Percentiles rank a stretch among this genome's conserved stretches.
phyloP scores from a whole-genome alignment of 2,329 filamentous ascomycete species.

The Beauveria bassiana region DNA sequence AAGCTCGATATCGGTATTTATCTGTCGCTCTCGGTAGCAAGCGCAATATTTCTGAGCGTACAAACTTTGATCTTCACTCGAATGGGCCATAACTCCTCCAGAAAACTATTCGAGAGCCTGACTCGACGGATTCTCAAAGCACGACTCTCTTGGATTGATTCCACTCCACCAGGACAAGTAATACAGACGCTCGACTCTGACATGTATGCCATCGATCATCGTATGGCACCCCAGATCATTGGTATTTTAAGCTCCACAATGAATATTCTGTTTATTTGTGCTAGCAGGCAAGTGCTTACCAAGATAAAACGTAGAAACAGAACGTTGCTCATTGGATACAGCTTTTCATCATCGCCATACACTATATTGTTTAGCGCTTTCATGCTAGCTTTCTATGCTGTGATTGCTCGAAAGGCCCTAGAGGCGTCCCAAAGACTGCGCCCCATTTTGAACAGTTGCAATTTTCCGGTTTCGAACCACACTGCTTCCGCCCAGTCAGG shows the following conservation, averaged over 20 bases:
- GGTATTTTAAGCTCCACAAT: background rate
- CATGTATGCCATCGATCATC: slow-evolving; percentile 12
- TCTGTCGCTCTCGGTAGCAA: slow-evolving; percentile 1
- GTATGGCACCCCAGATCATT: slow-evolving; percentile 3
- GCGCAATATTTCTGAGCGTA: background rate
- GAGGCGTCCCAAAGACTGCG: background rate
- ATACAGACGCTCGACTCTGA: slow-evolving; percentile 5
- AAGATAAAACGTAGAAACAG: background rate
- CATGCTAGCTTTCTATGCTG: background rate
- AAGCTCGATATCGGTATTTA: slow-evolving; percentile 2
- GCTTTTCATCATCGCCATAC: slow-evolving; percentile 1
- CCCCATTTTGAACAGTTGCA: background rate
- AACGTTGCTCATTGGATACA: background rate
- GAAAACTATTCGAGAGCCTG: slow-evolving; percentile 5
- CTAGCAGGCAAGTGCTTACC: background rate
- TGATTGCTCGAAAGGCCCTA: background rate
- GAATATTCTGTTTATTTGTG: slow-evolving; percentile 28
- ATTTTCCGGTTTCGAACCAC: slow-evolving; percentile 6
- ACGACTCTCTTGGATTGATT: slow-evolving; percentile 7
- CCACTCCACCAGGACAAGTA: slow-evolving; percentile 5
- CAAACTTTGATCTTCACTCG: slow-evolving; percentile 1
- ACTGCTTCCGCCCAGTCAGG: slow-evolving; percentile 1
- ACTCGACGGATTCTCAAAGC: background rate
- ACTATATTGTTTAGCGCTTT: background rate
- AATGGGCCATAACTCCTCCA: slow-evolving; percentile 3